These are phyloP conservation scores for Xerocomellus dryophilus DNA, from an alignment of 768 basidiomycete genomes.

Conservation along the genomic window DNA sequence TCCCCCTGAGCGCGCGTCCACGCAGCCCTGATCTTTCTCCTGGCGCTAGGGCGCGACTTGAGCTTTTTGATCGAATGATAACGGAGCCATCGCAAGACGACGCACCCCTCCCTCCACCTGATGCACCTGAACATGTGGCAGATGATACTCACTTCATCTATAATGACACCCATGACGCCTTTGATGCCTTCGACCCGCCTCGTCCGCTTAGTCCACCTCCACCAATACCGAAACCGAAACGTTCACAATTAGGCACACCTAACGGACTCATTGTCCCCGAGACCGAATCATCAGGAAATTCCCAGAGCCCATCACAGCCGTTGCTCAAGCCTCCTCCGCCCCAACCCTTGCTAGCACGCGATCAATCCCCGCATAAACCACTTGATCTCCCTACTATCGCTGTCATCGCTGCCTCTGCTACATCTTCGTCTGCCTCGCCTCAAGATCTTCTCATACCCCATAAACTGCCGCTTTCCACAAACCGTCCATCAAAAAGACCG, in stretches of 20 bases:
- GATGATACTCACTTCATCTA: slow-evolving; percentile 3
- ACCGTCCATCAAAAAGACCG: not conserved
- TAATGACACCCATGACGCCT: not conserved
- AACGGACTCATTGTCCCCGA: slow-evolving; percentile 32
- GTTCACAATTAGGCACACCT: not conserved
- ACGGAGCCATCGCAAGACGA: not conserved
- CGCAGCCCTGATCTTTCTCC: slow-evolving; percentile 25
- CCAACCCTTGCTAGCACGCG: not conserved
- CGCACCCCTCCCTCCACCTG: not conserved
- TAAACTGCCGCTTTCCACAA: not conserved
- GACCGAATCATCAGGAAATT: slow-evolving; percentile 29
- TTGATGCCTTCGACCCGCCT: not conserved
- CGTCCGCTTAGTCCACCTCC: slow-evolving; percentile 1
- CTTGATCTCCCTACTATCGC: slow-evolving; percentile 20
- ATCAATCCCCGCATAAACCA: not conserved
- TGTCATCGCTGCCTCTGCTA: slow-evolving; percentile 10
- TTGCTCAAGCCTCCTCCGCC: not conserved
- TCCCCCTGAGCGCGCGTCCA: not conserved
- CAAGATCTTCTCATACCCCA: slow-evolving; percentile 1
- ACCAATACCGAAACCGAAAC: not conserved
- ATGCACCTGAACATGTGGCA: not conserved
- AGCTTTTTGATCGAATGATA: slow-evolving; percentile 31
- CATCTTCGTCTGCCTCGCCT: slow-evolving; percentile 8
- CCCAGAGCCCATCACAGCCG: slow-evolving; percentile 19
- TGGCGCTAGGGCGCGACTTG: slow-evolving; percentile 24